Conservation (phyloP, 345 rosid species). For the Adansonia digitata region DNA sequence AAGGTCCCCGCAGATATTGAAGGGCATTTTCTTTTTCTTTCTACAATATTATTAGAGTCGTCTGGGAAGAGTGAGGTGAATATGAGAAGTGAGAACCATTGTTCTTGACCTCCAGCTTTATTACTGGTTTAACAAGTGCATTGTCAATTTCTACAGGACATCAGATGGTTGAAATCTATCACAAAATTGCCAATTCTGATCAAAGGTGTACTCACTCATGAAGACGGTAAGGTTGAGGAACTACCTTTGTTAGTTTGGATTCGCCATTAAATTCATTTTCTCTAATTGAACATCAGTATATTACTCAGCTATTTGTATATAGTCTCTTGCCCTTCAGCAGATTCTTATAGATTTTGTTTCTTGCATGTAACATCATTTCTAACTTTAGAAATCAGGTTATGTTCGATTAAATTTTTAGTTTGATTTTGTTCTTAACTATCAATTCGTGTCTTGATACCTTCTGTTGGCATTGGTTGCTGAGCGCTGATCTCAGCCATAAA, state of each 20-base stretch:
- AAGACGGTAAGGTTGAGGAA: conserved; percentile 55
- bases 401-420: not conserved
- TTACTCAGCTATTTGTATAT: not conserved
- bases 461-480: not conserved
- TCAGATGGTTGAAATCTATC: conserved; percentile 70
- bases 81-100: not conserved
- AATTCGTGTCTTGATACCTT: not conserved
- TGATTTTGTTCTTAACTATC: not conserved
- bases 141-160: conserved; percentile 45
- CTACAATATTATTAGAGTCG: not conserved
- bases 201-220: conserved; percentile 74
- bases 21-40: not conserved
- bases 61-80: not conserved
- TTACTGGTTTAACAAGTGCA: not conserved
- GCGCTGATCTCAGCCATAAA: conserved; percentile 39
- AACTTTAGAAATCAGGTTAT: not conserved
- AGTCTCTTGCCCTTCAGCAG: conserved; percentile 17
- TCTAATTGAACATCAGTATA: not conserved
- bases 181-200: conserved; percentile 71
- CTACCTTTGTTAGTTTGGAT: not conserved
- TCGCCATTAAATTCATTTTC: not conserved
- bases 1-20: not conserved
- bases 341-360: not conserved
- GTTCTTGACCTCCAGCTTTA: no score
- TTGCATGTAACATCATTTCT: not conserved